A percentile compares a stretch with the other conserved stretches of the same genome.
These are phyloP conservation scores for Phytophthora uliginosa DNA, from an alignment of 352 stramenopile species.

Conservation along the genomic window DNA sequence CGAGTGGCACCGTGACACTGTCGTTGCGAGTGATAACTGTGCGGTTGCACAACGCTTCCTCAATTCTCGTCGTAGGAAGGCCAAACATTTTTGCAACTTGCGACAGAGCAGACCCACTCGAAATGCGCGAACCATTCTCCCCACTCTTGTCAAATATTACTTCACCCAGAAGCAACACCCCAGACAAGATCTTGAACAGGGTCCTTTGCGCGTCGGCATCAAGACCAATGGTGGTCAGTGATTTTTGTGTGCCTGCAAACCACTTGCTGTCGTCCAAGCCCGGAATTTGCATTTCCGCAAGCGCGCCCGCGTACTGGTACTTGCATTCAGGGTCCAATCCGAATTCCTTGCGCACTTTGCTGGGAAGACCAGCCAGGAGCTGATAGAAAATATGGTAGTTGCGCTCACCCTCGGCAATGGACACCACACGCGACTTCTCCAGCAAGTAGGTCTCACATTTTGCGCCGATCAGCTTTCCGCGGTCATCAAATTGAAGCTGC, in stretches of 20 bases:
- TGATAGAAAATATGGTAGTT: constrained; percentile 99
- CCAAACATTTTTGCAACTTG: constrained; percentile 93
- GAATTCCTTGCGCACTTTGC: constrained; percentile 63
- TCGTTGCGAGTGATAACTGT: constrained; percentile 93
- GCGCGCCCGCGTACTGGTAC: constrained; percentile 82
- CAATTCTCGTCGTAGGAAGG: constrained; percentile 87
- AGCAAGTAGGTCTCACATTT: constrained; percentile 96
- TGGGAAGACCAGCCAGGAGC: constrained; percentile 76
- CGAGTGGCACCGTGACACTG: constrained; percentile 85
- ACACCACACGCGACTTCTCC: constrained; percentile 97
- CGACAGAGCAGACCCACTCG: constrained; percentile 64
- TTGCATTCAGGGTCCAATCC: constrained; percentile 69
- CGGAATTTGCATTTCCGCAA: constrained; percentile 85
- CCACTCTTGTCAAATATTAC: constrained; percentile 90
- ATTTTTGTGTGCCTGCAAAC: constrained; percentile 83
- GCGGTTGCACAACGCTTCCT: constrained; percentile 93
- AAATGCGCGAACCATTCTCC: constrained; percentile 82
- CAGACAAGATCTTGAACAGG: constrained; percentile 90
- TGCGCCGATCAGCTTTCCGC: constrained; percentile 84
- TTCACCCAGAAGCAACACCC: constrained; percentile 97
- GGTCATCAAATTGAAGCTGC: constrained; percentile 88
- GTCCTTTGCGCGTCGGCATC: constrained; percentile 59
- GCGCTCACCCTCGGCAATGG: constrained; percentile 95
- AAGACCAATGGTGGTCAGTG: constrained; percentile 83
- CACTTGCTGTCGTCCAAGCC: constrained; percentile 90